Conservation (phyloP, 805 yeast genomes). For the Lachancea fermentati region DNA sequence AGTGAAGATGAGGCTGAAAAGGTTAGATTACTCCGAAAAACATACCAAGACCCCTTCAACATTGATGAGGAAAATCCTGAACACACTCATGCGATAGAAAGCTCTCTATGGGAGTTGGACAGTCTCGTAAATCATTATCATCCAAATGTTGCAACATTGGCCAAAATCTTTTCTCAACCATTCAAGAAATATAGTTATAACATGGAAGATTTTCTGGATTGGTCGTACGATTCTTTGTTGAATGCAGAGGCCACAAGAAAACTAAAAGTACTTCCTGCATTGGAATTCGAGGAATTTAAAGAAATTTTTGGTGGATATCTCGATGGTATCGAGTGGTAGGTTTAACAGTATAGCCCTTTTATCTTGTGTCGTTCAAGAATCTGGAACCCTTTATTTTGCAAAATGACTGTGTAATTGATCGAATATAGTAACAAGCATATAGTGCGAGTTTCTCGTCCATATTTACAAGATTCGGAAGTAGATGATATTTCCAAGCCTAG, state of each 20-base stretch:
- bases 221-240: constrained; percentile 67
- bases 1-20: constrained; percentile 24
- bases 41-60: constrained; percentile 61
- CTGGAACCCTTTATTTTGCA: too few relatives aligned
- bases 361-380: too few relatives aligned
- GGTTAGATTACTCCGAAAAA: constrained; percentile 16
- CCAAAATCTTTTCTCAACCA: constrained; percentile 83
- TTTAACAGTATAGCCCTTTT: too few relatives aligned
- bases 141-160: constrained; percentile 90
- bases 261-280: constrained; percentile 66
- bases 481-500: too few relatives aligned
- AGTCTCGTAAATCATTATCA: constrained; percentile 80
- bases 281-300: constrained; percentile 55
- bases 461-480: too few relatives aligned
- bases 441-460: too few relatives aligned
- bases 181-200: constrained; percentile 81
- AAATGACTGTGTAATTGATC: too few relatives aligned
- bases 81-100: constrained; percentile 68
- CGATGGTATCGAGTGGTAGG: constrained; percentile 26
- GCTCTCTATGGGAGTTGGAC: constrained; percentile 90
- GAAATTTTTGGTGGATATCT: constrained; percentile 17
- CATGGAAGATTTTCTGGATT: constrained; percentile 91
- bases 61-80: constrained; percentile 65
- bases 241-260: constrained; percentile 59
- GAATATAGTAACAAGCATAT: too few relatives aligned